These are phyloP conservation scores for Rhododendron mucronatum DNA, from an alignment of 148 eudicot species.

Conservation along the genomic window DNA sequence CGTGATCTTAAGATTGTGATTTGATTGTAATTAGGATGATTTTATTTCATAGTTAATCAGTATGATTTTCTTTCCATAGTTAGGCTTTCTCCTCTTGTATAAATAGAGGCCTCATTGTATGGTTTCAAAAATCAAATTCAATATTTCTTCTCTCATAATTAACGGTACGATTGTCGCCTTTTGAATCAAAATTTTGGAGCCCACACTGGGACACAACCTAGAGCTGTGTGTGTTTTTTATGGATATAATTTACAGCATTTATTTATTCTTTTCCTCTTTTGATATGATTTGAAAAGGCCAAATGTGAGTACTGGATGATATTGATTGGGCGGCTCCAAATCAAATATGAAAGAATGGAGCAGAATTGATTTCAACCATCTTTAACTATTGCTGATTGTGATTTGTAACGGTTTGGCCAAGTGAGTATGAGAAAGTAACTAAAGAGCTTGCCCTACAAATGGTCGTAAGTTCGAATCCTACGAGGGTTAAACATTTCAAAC, in stretches of 20 bases:
- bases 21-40: no score
- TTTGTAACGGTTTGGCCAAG: no score
- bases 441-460: no score
- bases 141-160: no score
- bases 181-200: not conserved
- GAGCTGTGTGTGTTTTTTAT: not conserved
- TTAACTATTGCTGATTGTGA: not conserved
- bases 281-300: not conserved
- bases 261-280: not conserved
- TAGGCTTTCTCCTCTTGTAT: no score
- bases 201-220: no score
- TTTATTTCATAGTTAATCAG: no score
- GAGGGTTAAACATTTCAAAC: not conserved
- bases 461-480: no score
- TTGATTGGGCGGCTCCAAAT: not conserved
- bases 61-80: no score
- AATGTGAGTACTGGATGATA: not conserved
- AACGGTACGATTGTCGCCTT: not conserved
- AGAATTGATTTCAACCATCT: not conserved
- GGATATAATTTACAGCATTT: not conserved
- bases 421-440: not conserved
- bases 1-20: no score
- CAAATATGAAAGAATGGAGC: not conserved
- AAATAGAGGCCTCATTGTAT: no score
- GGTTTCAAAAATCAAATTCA: no score